These are phyloP conservation scores for Astragalus membranaceus DNA, from an alignment of 306 rosid genomes.

Conservation along the genomic window DNA sequence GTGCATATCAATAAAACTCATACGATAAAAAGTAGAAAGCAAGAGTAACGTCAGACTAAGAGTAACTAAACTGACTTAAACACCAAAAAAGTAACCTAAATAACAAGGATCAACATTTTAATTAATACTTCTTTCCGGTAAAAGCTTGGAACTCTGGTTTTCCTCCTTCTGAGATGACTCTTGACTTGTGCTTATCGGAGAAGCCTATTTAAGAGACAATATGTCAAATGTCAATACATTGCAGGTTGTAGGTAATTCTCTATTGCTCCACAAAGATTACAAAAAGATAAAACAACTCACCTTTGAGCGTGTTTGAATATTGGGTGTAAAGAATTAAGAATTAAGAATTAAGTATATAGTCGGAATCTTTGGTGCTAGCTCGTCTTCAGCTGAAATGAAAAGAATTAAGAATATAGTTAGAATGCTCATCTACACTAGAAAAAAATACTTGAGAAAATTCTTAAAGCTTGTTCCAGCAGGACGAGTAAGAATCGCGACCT, in stretches of 20 bases:
- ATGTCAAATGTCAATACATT: neutral
- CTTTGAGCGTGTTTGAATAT: conserved; percentile 19
- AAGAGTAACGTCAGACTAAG: too few relatives aligned
- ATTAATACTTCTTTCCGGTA: conserved; percentile 46
- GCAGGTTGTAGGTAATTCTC: neutral
- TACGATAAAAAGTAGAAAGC: too few relatives aligned
- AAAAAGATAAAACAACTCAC: neutral
- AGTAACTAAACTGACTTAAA: neutral
- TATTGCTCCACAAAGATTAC: neutral
- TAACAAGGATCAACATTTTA: conserved; percentile 21
- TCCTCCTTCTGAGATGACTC: conserved; percentile 25
- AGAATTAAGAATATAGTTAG: neutral
- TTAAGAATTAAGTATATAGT: too few relatives aligned
- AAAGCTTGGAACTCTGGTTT: conserved; percentile 49
- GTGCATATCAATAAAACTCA: too few relatives aligned
- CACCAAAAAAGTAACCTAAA: neutral
- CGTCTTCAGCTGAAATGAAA: conserved; percentile 36
- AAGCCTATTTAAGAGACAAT: conserved; percentile 17
- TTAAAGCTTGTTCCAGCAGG: neutral
- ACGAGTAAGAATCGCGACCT: conserved; percentile 5
- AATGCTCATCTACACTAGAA: neutral
- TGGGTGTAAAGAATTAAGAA: conserved; percentile 33
- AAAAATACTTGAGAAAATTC: neutral
- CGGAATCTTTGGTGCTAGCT: conserved; percentile 24
- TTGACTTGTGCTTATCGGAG: conserved; percentile 19